Percentiles rank a stretch among this genome's conserved stretches.
phyloP scores from a whole-genome alignment of 352 stramenopile genomes.

The Globisporangium emineosum region DNA sequence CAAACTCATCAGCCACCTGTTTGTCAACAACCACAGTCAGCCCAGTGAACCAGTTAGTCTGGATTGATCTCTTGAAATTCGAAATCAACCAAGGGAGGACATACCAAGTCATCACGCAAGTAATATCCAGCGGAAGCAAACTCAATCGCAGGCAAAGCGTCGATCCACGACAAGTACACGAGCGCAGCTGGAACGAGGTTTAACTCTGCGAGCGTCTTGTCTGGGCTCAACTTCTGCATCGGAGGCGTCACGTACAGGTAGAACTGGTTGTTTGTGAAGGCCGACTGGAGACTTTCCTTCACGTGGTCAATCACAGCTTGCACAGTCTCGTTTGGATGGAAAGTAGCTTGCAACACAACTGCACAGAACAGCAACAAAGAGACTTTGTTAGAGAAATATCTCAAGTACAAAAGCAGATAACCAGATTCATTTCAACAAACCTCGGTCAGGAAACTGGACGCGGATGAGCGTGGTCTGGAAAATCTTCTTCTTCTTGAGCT shows the following conservation, averaged over 20 bases:
- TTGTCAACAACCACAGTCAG: background rate
- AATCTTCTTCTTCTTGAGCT: slow-evolving; percentile 80
- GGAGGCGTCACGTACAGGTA: slow-evolving; percentile 82
- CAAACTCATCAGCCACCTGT: slow-evolving; percentile 32
- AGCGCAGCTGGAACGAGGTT: slow-evolving; percentile 76
- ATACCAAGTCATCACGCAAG: slow-evolving; percentile 57
- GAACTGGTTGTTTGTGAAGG: slow-evolving; percentile 33
- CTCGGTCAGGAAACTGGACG: slow-evolving; percentile 82
- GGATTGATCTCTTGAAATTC: too few relatives aligned
- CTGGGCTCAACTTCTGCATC: slow-evolving; percentile 49
- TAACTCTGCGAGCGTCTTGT: slow-evolving; percentile 63
- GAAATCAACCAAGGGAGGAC: background rate
- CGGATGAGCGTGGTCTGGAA: slow-evolving; percentile 76
- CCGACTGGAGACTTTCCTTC: slow-evolving; percentile 36
- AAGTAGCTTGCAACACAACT: slow-evolving; percentile 80
- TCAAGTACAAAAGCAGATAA: background rate
- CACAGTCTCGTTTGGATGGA: slow-evolving; percentile 80
- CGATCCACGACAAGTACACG: slow-evolving; percentile 72
- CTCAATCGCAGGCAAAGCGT: slow-evolving; percentile 20
- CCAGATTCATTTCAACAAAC: slow-evolving; percentile 21
- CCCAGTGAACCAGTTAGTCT: background rate
- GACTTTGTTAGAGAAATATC: background rate
- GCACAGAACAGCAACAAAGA: background rate
- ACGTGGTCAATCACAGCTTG: slow-evolving; percentile 71
- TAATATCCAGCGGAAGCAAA: slow-evolving; percentile 40